Conservation (phyloP, 2,329 filamentous ascomycete species). For the Aspergillus sojae region DNA sequence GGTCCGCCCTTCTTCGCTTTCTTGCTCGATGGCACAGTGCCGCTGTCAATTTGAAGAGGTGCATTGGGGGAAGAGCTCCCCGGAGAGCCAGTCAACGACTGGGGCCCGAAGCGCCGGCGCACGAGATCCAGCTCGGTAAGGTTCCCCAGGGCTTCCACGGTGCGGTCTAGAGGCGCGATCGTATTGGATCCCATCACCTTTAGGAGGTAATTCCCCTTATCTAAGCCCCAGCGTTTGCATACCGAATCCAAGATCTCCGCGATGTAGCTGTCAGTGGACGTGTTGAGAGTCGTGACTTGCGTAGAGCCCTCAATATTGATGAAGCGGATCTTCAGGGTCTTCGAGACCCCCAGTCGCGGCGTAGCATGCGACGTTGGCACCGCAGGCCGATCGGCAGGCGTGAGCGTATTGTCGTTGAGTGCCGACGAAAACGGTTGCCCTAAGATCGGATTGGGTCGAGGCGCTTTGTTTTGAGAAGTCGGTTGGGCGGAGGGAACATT, state of each 20-base stretch:
- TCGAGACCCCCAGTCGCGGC: slow-evolving; percentile 60
- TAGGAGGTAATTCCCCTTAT: slow-evolving; percentile 65
- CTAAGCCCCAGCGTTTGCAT: slow-evolving; percentile 64
- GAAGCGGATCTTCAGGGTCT: slow-evolving; percentile 63
- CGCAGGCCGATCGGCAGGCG: slow-evolving; percentile 49
- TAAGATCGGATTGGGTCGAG: slow-evolving; percentile 45
- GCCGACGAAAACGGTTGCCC: slow-evolving; percentile 51
- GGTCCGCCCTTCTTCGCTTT: slow-evolving; percentile 47
- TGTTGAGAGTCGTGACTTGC: slow-evolving; percentile 57
- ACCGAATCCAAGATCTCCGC: slow-evolving; percentile 67
- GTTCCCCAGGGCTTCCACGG: slow-evolving; percentile 64
- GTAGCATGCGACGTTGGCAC: slow-evolving; percentile 50
- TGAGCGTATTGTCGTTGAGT: slow-evolving; percentile 48
- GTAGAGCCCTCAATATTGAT: slow-evolving; percentile 61
- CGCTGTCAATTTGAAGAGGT: slow-evolving; percentile 58
- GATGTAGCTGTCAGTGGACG: slow-evolving; percentile 67
- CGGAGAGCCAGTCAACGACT: slow-evolving; percentile 59
- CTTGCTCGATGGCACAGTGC: slow-evolving; percentile 36
- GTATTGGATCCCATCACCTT: slow-evolving; percentile 66
- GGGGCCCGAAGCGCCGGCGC: slow-evolving; percentile 63
- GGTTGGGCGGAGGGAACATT: slow-evolving; percentile 25
- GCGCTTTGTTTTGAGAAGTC: slow-evolving; percentile 25
- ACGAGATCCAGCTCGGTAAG: slow-evolving; percentile 64
- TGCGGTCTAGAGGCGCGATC: slow-evolving; percentile 65
- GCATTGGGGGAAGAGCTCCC: slow-evolving; percentile 66